A percentile compares a stretch with the other conserved stretches of the same genome.
These are phyloP conservation scores for Podila epicladia DNA, from an alignment of 192 early-diverging fungal species.

Conservation along the genomic window DNA sequence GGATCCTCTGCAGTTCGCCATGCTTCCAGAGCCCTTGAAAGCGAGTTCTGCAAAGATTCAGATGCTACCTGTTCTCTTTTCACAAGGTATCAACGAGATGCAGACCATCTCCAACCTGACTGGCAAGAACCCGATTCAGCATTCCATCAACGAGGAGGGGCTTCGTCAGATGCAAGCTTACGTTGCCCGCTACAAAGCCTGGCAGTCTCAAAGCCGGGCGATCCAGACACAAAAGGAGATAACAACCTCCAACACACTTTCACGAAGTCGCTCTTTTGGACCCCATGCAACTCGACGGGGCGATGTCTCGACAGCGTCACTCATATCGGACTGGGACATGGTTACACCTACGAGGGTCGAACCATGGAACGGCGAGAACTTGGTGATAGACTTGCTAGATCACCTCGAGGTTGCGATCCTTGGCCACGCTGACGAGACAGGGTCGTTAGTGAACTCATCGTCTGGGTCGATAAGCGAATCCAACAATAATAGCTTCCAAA, in stretches of 20 bases:
- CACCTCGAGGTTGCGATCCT: constrained; percentile 32
- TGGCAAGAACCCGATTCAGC: constrained; percentile 28
- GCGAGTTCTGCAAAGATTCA: constrained; percentile 26
- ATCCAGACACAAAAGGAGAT: neutral
- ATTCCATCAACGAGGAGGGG: constrained; percentile 30
- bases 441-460: neutral
- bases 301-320: constrained; percentile 20
- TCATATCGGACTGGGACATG: constrained; percentile 39
- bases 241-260: neutral
- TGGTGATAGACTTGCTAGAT: constrained; percentile 22
- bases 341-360: constrained; percentile 19
- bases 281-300: constrained; percentile 3
- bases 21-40: constrained; percentile 29
- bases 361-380: constrained; percentile 25
- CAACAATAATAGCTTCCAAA: neutral
- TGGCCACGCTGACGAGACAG: constrained; percentile 19
- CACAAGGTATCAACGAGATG: constrained; percentile 49
- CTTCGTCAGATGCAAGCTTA: constrained; percentile 44
- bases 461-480: neutral
- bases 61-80: constrained; percentile 30
- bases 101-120: constrained; percentile 45
- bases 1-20: constrained; percentile 31
- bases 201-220: constrained; percentile 15
- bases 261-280: constrained; percentile 10
- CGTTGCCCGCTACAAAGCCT: constrained; percentile 21